Conservation (phyloP, 805 yeast genomes). For the Lachancea kluyveri region DNA sequence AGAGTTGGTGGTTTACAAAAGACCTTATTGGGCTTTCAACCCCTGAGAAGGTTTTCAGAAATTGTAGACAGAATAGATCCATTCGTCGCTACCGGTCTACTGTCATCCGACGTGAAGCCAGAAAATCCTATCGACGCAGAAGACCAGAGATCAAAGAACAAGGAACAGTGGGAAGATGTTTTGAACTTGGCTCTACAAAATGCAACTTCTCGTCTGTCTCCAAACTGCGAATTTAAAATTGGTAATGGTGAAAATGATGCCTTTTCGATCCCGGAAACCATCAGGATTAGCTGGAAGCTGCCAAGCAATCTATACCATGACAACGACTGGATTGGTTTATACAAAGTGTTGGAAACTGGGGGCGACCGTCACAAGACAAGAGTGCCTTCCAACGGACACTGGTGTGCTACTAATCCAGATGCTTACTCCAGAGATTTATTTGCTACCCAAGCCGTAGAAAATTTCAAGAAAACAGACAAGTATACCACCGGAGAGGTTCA, state of each 20-base stretch:
- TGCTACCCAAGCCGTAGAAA: slow-evolving; percentile 11
- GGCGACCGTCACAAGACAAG: slow-evolving; percentile 49
- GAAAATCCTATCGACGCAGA: slow-evolving; percentile 3
- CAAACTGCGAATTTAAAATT: slow-evolving; percentile 26
- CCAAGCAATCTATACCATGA: slow-evolving; percentile 40
- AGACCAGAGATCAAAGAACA: not conserved
- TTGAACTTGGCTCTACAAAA: slow-evolving; percentile 16
- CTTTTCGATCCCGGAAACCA: slow-evolving; percentile 35
- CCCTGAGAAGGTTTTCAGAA: slow-evolving; percentile 31
- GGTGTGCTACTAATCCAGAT: slow-evolving; percentile 43
- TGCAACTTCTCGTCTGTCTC: slow-evolving; percentile 18
- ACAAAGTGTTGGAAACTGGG: slow-evolving; percentile 55
- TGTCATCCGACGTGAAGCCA: not conserved
- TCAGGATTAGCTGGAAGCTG: slow-evolving; percentile 48
- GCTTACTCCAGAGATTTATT: slow-evolving; percentile 27
- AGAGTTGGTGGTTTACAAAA: slow-evolving; percentile 49
- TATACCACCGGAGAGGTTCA: slow-evolving; percentile 39
- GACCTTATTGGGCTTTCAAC: slow-evolving; percentile 32
- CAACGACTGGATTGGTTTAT: slow-evolving; percentile 74
- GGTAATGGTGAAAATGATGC: slow-evolving; percentile 27
- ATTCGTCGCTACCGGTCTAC: slow-evolving; percentile 4
- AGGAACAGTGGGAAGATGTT: slow-evolving; percentile 7
- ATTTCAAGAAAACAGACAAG: slow-evolving; percentile 5
- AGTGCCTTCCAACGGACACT: slow-evolving; percentile 59
- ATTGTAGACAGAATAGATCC: slow-evolving; percentile 37